Evolutionary conservation across 2,329 filamentous ascomycete genomes (phyloP).

Genomic region (Diaporthe capsici): DNA sequence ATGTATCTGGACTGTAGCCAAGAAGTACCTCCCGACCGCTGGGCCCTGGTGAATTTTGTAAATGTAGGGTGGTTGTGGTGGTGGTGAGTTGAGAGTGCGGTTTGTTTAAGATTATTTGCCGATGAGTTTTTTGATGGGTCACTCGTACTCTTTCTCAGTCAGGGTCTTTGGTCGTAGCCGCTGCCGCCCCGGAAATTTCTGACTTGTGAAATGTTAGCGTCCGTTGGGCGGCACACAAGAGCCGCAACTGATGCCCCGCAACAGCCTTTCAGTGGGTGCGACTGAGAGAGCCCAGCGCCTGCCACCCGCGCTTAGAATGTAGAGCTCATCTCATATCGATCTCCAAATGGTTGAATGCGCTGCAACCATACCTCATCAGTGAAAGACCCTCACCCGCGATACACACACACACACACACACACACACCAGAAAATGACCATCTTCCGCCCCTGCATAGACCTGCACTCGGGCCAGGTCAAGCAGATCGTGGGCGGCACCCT

Average conservation of each 20-base stretch:
- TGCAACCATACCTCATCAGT: background rate
- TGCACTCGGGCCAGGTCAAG: constrained; percentile 97
- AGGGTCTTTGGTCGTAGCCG: background rate
- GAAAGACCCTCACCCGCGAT: background rate
- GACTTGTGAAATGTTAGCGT: constrained; percentile 6
- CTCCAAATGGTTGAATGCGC: background rate
- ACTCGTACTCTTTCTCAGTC: background rate
- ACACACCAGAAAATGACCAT: too few relatives aligned
- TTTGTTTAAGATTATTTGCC: background rate
- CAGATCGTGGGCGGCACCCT: constrained; percentile 98
- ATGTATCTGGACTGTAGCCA: background rate
- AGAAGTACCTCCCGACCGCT: background rate
- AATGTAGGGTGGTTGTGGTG: background rate
- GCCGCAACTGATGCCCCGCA: constrained; percentile 29
- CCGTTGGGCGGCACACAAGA: background rate
- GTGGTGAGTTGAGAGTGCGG: background rate
- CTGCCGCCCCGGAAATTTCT: constrained; percentile 22
- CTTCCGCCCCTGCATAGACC: constrained; percentile 96
- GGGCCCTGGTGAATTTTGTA: constrained; percentile 19
- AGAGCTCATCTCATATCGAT: background rate
- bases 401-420: too few relatives aligned
- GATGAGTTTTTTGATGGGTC: constrained; percentile 21
- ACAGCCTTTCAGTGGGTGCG: constrained; percentile 10
- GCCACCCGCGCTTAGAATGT: background rate
- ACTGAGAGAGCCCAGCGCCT: background rate